These are phyloP conservation scores for Gymnopus androsaceus DNA, from an alignment of 1,284 basidiomycete species.

Conservation along the genomic window DNA sequence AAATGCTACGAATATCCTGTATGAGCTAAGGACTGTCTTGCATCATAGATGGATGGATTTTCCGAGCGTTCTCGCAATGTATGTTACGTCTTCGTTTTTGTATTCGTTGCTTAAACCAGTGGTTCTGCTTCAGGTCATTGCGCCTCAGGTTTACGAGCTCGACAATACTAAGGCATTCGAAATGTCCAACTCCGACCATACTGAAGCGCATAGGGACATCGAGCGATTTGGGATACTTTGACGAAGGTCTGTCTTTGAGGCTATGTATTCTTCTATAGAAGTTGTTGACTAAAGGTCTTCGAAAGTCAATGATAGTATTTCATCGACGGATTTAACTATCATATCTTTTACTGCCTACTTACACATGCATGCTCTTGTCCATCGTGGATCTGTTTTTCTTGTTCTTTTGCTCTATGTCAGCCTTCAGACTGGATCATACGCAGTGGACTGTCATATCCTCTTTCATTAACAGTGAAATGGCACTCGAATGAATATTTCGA, in stretches of 20 bases:
- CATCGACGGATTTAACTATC: no score
- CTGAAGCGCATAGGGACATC: background rate
- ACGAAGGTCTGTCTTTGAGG: slow-evolving; percentile 11
- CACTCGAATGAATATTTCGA: no score
- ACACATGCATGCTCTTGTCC: no score
- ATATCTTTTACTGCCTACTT: no score
- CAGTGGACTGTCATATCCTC: no score
- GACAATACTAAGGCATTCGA: slow-evolving; percentile 4
- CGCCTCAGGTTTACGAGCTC: slow-evolving; percentile 9
- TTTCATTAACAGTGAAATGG: no score
- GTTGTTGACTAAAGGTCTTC: background rate
- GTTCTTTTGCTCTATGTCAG: no score
- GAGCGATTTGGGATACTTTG: slow-evolving; percentile 17
- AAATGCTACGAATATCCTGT: no score
- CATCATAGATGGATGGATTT: background rate
- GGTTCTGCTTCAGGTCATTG: background rate
- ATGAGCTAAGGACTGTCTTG: no score
- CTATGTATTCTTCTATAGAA: background rate
- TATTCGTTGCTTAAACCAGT: background rate
- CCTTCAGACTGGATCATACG: no score
- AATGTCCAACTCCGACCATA: background rate
- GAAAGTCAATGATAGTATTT: no score
- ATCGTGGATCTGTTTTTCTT: no score
- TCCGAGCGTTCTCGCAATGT: background rate
- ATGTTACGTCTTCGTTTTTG: background rate